Conservation (phyloP, 148 eudicot species). For the Tetragonia tetragonoides region DNA sequence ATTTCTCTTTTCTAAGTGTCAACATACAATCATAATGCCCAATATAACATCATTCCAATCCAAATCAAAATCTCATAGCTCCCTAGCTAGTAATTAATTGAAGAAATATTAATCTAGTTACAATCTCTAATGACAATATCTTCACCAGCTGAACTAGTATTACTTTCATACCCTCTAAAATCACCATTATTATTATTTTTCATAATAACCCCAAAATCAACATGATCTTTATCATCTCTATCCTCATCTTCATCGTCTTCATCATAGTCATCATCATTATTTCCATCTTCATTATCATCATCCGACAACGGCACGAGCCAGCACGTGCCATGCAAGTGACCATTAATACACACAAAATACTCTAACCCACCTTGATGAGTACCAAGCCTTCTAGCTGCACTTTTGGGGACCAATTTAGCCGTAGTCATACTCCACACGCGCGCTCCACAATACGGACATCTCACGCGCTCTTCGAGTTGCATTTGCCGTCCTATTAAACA, state of each 20-base stretch:
- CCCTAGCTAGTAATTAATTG: no score
- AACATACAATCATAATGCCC: no score
- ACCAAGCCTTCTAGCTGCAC: slow-evolving; percentile 69
- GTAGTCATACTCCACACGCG: slow-evolving; percentile 84
- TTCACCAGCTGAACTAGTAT: background rate
- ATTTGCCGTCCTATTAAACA: slow-evolving; percentile 49
- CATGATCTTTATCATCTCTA: background rate
- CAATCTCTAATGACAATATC: background rate
- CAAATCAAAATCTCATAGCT: no score
- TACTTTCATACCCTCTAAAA: background rate
- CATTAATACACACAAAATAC: slow-evolving; percentile 74
- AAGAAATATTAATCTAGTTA: background rate
- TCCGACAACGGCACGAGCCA: slow-evolving; percentile 68
- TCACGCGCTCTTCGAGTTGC: slow-evolving; percentile 50
- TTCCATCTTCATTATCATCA: slow-evolving; percentile 35
- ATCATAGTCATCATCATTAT: slow-evolving; percentile 4
- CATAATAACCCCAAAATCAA: no score
- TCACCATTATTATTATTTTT: background rate
- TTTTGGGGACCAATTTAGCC: slow-evolving; percentile 59
- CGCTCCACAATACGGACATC: slow-evolving; percentile 77
- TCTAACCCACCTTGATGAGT: slow-evolving; percentile 57
- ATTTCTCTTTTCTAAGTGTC: no score
- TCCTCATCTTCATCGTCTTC: slow-evolving; percentile 14
- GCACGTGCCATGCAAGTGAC: slow-evolving; percentile 77
- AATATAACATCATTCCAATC: no score